Base-by-base conservation (phyloP, 768 basidiomycete genomes). In the Podaxis sp. region DNA sequence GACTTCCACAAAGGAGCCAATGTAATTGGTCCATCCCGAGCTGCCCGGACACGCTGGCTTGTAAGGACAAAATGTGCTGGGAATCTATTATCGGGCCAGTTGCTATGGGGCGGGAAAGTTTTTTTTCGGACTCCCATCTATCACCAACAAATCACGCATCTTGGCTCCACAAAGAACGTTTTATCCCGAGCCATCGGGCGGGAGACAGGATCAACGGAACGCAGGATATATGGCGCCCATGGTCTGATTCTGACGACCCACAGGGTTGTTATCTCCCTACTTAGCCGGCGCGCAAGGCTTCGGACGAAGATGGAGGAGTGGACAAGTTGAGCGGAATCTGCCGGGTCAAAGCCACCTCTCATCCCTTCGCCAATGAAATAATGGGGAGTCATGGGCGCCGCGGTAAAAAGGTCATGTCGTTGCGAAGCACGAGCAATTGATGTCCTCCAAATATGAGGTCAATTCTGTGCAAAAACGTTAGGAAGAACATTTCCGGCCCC, bases 101-200 rank as follows among this genome's bases (percentile, higher is more conserved):
- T 61, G 60, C 53, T 61, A 61, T 61, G 46, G 60, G 60, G 60
- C 53, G 54, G 61, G 60, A 61, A 61, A 61, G 53, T 61, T 61
- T 54, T 61, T 36, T 43, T 37, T 55, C 29, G 33, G 29, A 22
- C 27, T 40, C 24, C 33, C 43, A 46, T 47, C 53, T 46, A 59
- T 58, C 57, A 47, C 49, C 43, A 38, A 51, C 49, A 37, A 29
- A 55, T 61, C 43, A 33, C 33, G 38, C 40, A 40, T 46, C 29
- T 22, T 19, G 19, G 52, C 41, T 55, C 53, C 60, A 61, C 52
- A 43, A 55, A 17, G 53, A 46, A 38, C 52, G 19, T n/a, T 13
- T 61, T 61, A 24, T 61, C 52, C 53, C 60, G 60, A 46, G 52
- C 22, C 36, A 22, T 47, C 40, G 57, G 33, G 22, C 36, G 17